Percentiles rank a stretch among this genome's conserved stretches.
phyloP scores from a whole-genome alignment of 345 rosid species.

The thale cress (Arabidopsis thaliana) region TAIR10.1 NC_003075.7:6738001-6738500 shows the following conservation, averaged over 20 bases:
- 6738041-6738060: background rate
- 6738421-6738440: background rate
- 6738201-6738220: slow-evolving; percentile 81
- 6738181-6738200: slow-evolving; percentile 85
- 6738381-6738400: background rate
- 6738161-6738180: slow-evolving; percentile 63
- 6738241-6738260: slow-evolving; percentile 78
- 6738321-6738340: background rate
- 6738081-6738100: background rate
- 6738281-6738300: slow-evolving; percentile 18
- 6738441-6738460: background rate
- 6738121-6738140: slow-evolving; percentile 57
- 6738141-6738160: slow-evolving; percentile 74
- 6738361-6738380: background rate
- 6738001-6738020: background rate
- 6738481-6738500: background rate
- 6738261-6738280: slow-evolving; percentile 96
- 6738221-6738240: slow-evolving; percentile 80
- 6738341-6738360: background rate
- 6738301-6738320: too few relatives aligned
- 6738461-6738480: background rate
- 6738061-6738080: background rate
- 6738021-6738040: background rate
- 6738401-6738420: background rate
- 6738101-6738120: slow-evolving; percentile 12